Base-by-base conservation (phyloP, 2,329 filamentous ascomycete species). In the Daldinia sp. region DNA sequence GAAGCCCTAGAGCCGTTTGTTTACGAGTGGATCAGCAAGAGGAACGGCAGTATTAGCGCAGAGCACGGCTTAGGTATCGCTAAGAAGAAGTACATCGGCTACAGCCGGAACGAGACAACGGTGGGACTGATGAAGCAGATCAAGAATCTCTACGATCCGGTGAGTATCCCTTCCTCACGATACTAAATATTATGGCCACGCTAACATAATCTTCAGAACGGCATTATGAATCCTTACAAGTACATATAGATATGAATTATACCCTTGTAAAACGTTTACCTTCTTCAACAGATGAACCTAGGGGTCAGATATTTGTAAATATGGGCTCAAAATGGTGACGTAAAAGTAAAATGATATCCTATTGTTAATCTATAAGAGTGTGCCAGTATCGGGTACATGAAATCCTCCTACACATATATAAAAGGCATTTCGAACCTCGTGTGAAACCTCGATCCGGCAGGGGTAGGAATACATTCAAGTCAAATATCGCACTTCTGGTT, bases 201-300 rank as follows among this genome's bases (percentile, higher is more conserved):
- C 71, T 66, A 67, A 66, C 52, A 23, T 21, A n/a, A n/a, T 48
- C 47, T 53, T 19, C 72, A 96, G 93, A 97, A 97, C 71, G 94
- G 93, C 48, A 98, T 98, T 78, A 96, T 98, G 93, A 98, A 97
- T 80, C 94, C 94, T 0, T 98, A 98, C 83, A 98, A 98, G 80
- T 98, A 97, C 77, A 90, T 98, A 69, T 90, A 79, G 52, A 51
- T 29, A 56, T 51, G 17, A n/a, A 43, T 32, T 43, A 32, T 37
- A 51, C 29, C 10, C 21, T n/a, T 15, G 27, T 47, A n/a, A 4
- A 50, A 17, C 17, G 29, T 57, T 55, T 15, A 37, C 5, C 19
- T 53, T 35, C 41, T 61, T 64, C 53, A 52, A 53, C 39, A 59
- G 43, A 57, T 62, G 56, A 53, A 56, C 30, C 19, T 5, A 10